Percentiles rank a stretch among this genome's conserved stretches.
phyloP scores from a whole-genome alignment of 73 alveolate species.

The Stentor roeselii region DNA sequence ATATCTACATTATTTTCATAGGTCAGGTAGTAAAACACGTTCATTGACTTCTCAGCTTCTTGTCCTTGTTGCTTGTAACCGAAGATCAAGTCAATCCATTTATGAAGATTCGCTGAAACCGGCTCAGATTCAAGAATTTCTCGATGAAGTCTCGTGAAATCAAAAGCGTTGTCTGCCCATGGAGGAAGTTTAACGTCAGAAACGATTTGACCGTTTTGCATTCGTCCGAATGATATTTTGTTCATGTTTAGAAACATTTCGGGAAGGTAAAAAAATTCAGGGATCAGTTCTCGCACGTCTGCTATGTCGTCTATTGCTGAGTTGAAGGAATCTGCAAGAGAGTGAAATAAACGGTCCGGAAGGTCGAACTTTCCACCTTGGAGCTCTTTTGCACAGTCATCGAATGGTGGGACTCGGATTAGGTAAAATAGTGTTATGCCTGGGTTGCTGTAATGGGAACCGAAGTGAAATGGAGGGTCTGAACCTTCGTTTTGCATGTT shows the following conservation, averaged over 20 bases:
- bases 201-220: conserved; percentile 71
- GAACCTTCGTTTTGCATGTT: neutral
- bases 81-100: conserved; percentile 86
- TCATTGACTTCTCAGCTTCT: conserved; percentile 82
- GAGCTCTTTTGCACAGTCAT: conserved; percentile 84
- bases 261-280: conserved; percentile 94
- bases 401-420: conserved; percentile 83
- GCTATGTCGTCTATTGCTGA: conserved; percentile 81
- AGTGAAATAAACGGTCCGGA: conserved; percentile 88
- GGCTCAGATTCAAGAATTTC: conserved; percentile 73
- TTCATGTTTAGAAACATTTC: conserved; percentile 66
- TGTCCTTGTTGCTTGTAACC: conserved; percentile 87
- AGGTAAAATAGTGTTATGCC: conserved; percentile 86
- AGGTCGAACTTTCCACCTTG: conserved; percentile 88
- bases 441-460: conserved; percentile 95
- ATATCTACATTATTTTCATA: conserved; percentile 65
- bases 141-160: conserved; percentile 55
- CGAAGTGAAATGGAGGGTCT: conserved; percentile 80
- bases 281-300: conserved; percentile 96
- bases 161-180: conserved; percentile 80
- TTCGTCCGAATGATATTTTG: conserved; percentile 65
- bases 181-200: conserved; percentile 72
- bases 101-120: conserved; percentile 58
- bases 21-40: conserved; percentile 68
- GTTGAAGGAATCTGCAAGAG: conserved; percentile 68